These are phyloP conservation scores for Penicillium longicatenatum DNA, from an alignment of 495 filamentous ascomycete species.

Conservation along the genomic window DNA sequence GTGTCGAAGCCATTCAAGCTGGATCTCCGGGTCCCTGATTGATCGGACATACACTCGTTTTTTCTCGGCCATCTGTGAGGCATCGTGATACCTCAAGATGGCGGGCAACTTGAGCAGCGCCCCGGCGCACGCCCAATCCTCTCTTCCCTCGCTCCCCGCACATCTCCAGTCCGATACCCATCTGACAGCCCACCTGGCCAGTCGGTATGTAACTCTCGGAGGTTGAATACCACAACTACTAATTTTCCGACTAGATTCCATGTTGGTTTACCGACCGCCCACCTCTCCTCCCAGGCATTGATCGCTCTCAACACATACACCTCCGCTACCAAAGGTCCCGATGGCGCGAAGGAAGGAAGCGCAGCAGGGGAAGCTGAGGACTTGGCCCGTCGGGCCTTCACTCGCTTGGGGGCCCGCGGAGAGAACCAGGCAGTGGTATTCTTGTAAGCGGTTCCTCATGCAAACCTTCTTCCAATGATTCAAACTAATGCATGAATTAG, in stretches of 20 bases:
- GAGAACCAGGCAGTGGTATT: constrained; percentile 94
- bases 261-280: constrained; percentile 80
- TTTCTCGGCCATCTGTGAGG: constrained; percentile 18
- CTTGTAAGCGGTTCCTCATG: constrained; percentile 63
- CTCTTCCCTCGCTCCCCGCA: constrained; percentile 80
- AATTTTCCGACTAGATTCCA: constrained; percentile 62
- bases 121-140: constrained; percentile 81
- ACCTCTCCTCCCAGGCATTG: constrained; percentile 86
- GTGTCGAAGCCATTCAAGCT: constrained; percentile 12
- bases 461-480: no score
- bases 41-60: constrained; percentile 25
- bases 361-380: constrained; percentile 87
- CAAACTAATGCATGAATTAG: constrained; percentile 43
- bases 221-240: constrained; percentile 10
- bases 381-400: constrained; percentile 79
- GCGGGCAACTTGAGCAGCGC: constrained; percentile 36
- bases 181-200: constrained; percentile 91
- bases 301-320: constrained; percentile 93
- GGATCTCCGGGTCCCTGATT: constrained; percentile 3
- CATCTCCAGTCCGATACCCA: constrained; percentile 97
- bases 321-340: constrained; percentile 79
- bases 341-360: constrained; percentile 84
- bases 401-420: constrained; percentile 80
- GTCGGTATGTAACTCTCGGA: constrained; percentile 55
- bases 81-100: constrained; percentile 31